phyloP scores from a whole-genome alignment of 228 moss, liverwort and hornwort species.

The Sphagnum fallax region DNA sequence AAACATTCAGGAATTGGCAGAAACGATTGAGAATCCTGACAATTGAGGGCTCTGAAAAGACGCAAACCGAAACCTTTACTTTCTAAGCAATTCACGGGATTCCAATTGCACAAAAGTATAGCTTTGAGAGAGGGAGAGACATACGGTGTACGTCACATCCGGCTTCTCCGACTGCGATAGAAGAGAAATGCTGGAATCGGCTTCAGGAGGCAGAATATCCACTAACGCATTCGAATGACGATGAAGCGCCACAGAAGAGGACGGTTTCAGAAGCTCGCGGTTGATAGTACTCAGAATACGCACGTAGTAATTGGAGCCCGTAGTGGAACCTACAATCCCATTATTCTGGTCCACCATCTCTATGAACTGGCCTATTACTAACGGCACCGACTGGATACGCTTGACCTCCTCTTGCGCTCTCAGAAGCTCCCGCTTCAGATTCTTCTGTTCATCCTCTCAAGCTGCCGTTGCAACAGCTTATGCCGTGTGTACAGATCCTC shows the following conservation, averaged over 20 bases:
- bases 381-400: constrained; percentile 89
- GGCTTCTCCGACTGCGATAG: constrained; percentile 94
- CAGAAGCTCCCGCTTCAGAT: constrained; percentile 85
- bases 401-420: constrained; percentile 96
- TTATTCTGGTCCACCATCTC: constrained; percentile 98
- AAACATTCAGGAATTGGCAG: no score
- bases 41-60: neutral
- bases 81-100: no score
- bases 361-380: constrained; percentile 92
- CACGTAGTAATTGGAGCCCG: constrained; percentile 88
- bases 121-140: neutral
- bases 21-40: no score
- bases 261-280: constrained; percentile 87
- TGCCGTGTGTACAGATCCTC: constrained; percentile 78
- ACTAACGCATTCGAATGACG: constrained; percentile 89
- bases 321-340: constrained; percentile 89
- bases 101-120: neutral
- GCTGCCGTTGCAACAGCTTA: constrained; percentile 83
- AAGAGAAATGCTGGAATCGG: constrained; percentile 88
- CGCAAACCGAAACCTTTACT: no score
- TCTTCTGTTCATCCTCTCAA: constrained; percentile 99
- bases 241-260: constrained; percentile 83
- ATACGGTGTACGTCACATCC: constrained; percentile 82
- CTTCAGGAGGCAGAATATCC: constrained; percentile 87
- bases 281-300: constrained; percentile 91